Evolutionary conservation across 176 grass and related monocot species (phyloP).

Genomic region (Canna indica): DNA sequence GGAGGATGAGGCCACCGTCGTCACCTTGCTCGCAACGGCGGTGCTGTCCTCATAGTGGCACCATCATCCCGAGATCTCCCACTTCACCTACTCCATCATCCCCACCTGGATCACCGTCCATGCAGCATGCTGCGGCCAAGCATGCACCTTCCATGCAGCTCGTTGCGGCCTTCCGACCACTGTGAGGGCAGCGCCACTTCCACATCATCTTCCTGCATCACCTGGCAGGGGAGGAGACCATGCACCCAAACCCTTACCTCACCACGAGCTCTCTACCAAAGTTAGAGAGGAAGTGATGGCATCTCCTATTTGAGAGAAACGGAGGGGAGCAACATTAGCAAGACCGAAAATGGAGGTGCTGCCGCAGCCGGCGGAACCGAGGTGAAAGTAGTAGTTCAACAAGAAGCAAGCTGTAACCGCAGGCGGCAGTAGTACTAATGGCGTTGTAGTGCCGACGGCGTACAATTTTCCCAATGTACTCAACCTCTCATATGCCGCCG

Average conservation of each 20-base stretch:
- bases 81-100: slow-evolving; percentile 23
- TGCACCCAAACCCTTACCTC: neutral
- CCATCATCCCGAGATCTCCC: slow-evolving; percentile 19
- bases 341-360: too few relatives aligned
- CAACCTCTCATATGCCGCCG: too few relatives aligned
- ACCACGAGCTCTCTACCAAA: neutral
- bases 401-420: too few relatives aligned
- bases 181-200: neutral
- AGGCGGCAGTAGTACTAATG: too few relatives aligned
- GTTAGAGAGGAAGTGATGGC: too few relatives aligned
- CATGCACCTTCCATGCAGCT: slow-evolving; percentile 6
- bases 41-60: slow-evolving; percentile 15
- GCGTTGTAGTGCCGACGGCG: too few relatives aligned
- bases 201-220: slow-evolving; percentile 12
- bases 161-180: slow-evolving; percentile 6
- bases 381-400: too few relatives aligned
- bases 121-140: slow-evolving; percentile 1
- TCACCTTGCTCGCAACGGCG: neutral
- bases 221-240: neutral
- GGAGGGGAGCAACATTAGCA: too few relatives aligned
- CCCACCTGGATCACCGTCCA: slow-evolving; percentile 16
- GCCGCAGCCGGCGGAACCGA: too few relatives aligned
- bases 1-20: neutral
- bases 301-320: neutral
- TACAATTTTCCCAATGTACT: too few relatives aligned